phyloP scores from a whole-genome alignment of 164 flowering plant species.

The Euptelea pleiosperma region DNA sequence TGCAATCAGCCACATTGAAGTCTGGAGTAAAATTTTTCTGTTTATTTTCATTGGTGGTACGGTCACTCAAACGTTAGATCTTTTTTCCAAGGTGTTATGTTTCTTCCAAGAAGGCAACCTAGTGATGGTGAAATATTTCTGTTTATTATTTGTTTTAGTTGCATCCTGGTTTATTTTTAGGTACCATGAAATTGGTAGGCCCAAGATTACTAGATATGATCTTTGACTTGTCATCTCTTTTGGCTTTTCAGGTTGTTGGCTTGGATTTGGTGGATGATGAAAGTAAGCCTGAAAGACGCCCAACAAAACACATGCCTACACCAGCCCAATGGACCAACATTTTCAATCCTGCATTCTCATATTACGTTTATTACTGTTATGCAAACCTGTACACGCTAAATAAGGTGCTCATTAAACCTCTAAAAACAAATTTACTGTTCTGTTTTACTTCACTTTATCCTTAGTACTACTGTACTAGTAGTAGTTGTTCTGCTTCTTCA shows the following conservation, averaged over 20 bases:
- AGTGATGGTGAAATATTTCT: no score
- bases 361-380: constrained; percentile 83
- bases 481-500: no score
- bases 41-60: no score
- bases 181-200: background rate
- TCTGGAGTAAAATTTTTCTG: no score
- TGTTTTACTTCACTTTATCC: no score
- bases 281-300: constrained; percentile 93
- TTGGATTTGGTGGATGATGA: constrained; percentile 96
- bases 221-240: constrained; percentile 1
- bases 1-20: no score
- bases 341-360: constrained; percentile 88
- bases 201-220: background rate
- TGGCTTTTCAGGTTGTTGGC: constrained; percentile 71
- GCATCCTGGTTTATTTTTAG: constrained; percentile 1
- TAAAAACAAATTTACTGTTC: no score
- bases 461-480: no score
- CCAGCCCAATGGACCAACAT: constrained; percentile 89
- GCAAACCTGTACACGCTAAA: constrained; percentile 86
- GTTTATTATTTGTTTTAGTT: background rate
- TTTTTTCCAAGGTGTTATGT: no score
- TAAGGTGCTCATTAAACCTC: constrained; percentile 56
- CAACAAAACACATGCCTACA: constrained; percentile 94
- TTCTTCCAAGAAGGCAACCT: no score
- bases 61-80: no score